Evolutionary conservation across 192 early-diverging fungal genomes (phyloP), one percentile per base, ranked within the genome.

Genomic region (Entrophospora sp.): DNA sequence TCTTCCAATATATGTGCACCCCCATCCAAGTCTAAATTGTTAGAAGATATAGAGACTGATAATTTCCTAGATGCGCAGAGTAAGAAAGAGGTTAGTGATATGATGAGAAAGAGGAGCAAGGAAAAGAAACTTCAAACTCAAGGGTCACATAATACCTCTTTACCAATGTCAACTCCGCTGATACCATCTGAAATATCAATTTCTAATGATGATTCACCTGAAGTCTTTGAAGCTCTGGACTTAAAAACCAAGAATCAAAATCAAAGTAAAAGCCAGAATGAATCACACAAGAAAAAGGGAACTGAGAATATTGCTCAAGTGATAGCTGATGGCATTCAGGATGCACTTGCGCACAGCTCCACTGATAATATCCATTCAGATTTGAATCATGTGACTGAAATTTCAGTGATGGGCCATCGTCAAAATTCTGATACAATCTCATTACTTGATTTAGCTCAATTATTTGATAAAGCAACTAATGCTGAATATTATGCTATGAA

Each of bases 281-380:
- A 61, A 59, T 27, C 57, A 0, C 59, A 61, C 59, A 61, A 61
- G 59, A 61, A 61, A 61, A 61, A 61, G 42, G 60, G 40, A 61
- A 61, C 60, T 2, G 42, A 61, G 60, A 61, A 61, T 61, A 61
- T 61, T 12, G 25, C 60, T 61, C 60, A 61, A 45, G 60, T 61
- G 25, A 61, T 61, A 61, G 42, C 59, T 61, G 59, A 61, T 43
- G 59, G 40, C 38, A 61, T 61, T 36, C 40, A 61, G 34, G 53
- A 34, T 56, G 28, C 7, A n/a, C 7, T 40, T 40, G 38, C 38
- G 14, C 38, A 40, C 38, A 40, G 38, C 38, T 40, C 14, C 38
- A 40, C 38, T 40, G 49, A 52, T 35, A 36, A 61, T 32, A 61
- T 14, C 13, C 38, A 37, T 44, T 44, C 38, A 2, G 40, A 45